Base-by-base conservation (phyloP, 148 eudicot genomes). In the Rhododendron griersonianum region DNA sequence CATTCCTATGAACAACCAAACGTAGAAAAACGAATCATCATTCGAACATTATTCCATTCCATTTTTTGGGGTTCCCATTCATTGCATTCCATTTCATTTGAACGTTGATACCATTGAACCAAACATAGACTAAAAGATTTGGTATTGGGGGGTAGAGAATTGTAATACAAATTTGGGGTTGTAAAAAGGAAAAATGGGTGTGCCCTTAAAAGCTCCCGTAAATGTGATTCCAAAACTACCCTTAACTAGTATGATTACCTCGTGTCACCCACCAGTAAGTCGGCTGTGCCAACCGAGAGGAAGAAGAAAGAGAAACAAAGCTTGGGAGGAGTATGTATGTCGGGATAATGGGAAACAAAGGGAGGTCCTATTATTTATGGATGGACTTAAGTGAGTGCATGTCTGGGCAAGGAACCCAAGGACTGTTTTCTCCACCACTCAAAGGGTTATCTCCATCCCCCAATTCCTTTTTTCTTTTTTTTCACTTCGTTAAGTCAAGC, bases 331-430 rank as follows among this genome's bases (percentile, higher is more conserved):
- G 7, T 95, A 97, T 3, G 98, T 98, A 4, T 93, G 96, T 65
- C 96, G 98, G 98, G 81, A 96, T 96, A 55, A 94, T 90, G 3
- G 98, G 98, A 16, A 96, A 95, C 90, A 95, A 94, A 75, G 95
- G 98, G 4, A 88, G 96, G 98, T 92, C 96, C 86, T 96, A 95
- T 81, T 98, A 96, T 85, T 96, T 96, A 89, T 95, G 95, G 99
- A 94, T 92, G 88, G 99, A 96, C 45, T 96, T 96, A 90, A 95
- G 95, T 73, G 98, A 92, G 28, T 94, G 98, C 88, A 96, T 96
- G 99, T 96, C 99, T 73, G 90, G 88, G 98, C 86, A 88, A 94
- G 48, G 91, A 94, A 83, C 99, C 96, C 57, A 92, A 92, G 82
- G 98, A 94, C 67, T 96, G 98, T 41, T 80, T 89, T 77, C 99